These are phyloP conservation scores for Metroxylon sagu DNA, from an alignment of 176 grass and related monocot species.

Conservation along the genomic window DNA sequence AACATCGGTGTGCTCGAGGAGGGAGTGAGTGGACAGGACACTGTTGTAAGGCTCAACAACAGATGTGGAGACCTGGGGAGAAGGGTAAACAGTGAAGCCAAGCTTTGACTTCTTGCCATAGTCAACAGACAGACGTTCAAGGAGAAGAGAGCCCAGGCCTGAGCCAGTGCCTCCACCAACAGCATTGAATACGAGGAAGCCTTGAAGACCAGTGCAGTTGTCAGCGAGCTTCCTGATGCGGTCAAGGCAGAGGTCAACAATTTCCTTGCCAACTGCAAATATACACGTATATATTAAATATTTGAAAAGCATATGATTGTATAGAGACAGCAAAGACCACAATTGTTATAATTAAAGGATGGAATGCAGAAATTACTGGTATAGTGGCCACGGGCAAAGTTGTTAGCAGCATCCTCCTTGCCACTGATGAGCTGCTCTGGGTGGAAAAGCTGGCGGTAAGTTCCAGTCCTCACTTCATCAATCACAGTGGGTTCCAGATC, in stretches of 20 bases:
- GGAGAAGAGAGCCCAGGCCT: slow-evolving; percentile 73
- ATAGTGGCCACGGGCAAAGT: slow-evolving; percentile 64
- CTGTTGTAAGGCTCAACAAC: slow-evolving; percentile 92
- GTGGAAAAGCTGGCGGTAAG: slow-evolving; percentile 69
- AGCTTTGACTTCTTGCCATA: slow-evolving; percentile 84
- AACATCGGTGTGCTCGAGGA: slow-evolving; percentile 78
- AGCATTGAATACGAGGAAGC: slow-evolving; percentile 84
- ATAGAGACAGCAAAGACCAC: no score
- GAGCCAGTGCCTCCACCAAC: slow-evolving; percentile 75
- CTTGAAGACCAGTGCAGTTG: slow-evolving; percentile 76
- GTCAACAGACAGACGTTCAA: slow-evolving; percentile 76
- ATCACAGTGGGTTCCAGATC: slow-evolving; percentile 85
- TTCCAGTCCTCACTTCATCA: slow-evolving; percentile 63
- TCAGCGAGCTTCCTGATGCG: slow-evolving; percentile 69
- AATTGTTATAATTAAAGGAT: background rate
- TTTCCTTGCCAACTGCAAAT: slow-evolving; percentile 72
- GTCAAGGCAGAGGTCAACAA: slow-evolving; percentile 68
- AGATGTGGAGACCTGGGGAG: slow-evolving; percentile 72
- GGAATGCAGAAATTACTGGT: slow-evolving; percentile 26
- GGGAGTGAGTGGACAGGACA: slow-evolving; percentile 64
- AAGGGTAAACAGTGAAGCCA: slow-evolving; percentile 79
- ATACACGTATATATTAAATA: background rate
- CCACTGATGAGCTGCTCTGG: slow-evolving; percentile 73
- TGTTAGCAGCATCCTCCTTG: slow-evolving; percentile 74
- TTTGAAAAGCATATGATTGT: no score